Evolutionary conservation across 1,139 yeast genomes (phyloP), one percentile per base, ranked within the genome.

Genomic region (Candida freyschussii): DNA sequence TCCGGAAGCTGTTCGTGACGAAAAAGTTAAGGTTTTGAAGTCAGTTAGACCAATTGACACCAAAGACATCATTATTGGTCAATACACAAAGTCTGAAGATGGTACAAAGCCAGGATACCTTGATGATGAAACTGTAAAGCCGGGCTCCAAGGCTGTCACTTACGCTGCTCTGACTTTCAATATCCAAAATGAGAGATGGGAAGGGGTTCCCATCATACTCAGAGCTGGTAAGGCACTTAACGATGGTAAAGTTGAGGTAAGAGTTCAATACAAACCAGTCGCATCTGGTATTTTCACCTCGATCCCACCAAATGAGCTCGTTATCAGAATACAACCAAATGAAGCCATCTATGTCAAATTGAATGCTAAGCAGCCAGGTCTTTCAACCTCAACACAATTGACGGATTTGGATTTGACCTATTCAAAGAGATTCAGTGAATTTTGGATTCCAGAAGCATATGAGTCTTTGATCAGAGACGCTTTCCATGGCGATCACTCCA

Each of bases 381-480:
- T 89, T 43, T 73, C 87, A 29, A 82, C 83, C 47, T 74, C 75
- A 51, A 80, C 94, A 23, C 76, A 89, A 25, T 72, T 84, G 44
- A 85, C 96, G 21, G 97, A 89, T 57, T 73, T 93, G 55, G 96
- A 89, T 57, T 71, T 93, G 57, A 83, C 94, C 27, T 91, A 91
- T 61, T 67, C 81, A 38, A 70, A 72, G 33, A 78, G 96, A 56
- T 93, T 82, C 66, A 68, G 84, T 47, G 82, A 86, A 55, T 82
- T 86, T 63, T 82, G 89, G 83, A 89, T 91, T 53, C 97, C 98
- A 32, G 96, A 89, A 67, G 98, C 97, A 30, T 91, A 91, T 62
- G 98, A 93, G 66, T 83, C 96, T 3, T 76, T 91, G 52, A 85
- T 91, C 50, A 76, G 95, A 60, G 98, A 93, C 60, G 84, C 91